A percentile compares a stretch with the other conserved stretches of the same genome.
These are phyloP conservation scores for Candida jianshihensis DNA, from an alignment of 805 yeast genomes.

Conservation along the genomic window DNA sequence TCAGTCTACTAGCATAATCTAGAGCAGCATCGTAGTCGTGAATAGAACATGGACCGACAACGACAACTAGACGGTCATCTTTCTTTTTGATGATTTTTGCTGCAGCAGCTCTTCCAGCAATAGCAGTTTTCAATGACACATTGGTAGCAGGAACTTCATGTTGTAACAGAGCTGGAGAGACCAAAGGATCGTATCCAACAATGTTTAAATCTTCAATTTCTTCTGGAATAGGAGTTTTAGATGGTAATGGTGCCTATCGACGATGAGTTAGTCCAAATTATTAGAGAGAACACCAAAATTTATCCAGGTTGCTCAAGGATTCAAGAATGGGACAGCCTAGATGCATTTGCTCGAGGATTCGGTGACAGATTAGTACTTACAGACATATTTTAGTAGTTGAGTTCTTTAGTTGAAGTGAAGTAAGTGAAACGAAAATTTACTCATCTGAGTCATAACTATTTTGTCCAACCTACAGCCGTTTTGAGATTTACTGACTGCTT, in stretches of 20 bases:
- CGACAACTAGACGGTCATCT: slow-evolving; percentile 79
- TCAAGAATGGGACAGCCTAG: no score
- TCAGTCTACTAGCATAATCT: slow-evolving; percentile 74
- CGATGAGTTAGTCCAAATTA: neutral
- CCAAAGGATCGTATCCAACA: slow-evolving; percentile 87
- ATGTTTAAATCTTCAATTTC: slow-evolving; percentile 67
- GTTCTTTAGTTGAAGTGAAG: no score
- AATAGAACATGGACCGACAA: slow-evolving; percentile 96
- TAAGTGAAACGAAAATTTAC: no score
- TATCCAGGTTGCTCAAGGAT: no score
- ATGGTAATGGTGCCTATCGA: neutral
- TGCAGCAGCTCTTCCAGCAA: slow-evolving; percentile 73
- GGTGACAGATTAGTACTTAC: no score
- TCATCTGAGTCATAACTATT: no score
- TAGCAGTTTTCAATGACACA: slow-evolving; percentile 53
- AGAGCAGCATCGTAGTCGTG: slow-evolving; percentile 87
- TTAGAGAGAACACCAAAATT: neutral
- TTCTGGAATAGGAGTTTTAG: slow-evolving; percentile 18
- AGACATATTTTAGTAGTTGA: no score
- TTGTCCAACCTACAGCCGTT: no score
- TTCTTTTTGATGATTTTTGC: slow-evolving; percentile 63
- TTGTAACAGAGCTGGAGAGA: slow-evolving; percentile 87
- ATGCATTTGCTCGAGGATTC: no score
- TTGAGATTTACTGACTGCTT: no score
- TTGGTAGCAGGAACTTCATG: slow-evolving; percentile 69